phyloP scores from a whole-genome alignment of 495 filamentous ascomycete genomes.

The Aspergillus hancockii region DNA sequence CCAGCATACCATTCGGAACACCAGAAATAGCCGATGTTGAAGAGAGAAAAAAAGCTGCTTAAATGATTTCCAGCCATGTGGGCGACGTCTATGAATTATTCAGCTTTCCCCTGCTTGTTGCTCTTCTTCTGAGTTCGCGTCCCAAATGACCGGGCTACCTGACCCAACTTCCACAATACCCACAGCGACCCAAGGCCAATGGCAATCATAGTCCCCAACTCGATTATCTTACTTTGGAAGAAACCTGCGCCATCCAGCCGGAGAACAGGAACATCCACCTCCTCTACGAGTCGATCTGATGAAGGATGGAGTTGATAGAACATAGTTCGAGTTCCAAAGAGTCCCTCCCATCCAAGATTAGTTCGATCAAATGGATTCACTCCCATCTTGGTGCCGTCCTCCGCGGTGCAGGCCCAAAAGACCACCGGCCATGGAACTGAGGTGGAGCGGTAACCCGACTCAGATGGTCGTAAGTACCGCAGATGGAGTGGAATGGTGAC shows the following conservation, averaged over 20 bases:
- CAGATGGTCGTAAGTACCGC: conserved; percentile 69
- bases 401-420: conserved; percentile 88
- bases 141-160: conserved; percentile 35
- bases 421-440: conserved; percentile 73
- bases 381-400: conserved; percentile 71
- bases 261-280: conserved; percentile 75
- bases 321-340: conserved; percentile 77
- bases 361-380: conserved; percentile 83
- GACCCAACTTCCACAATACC: conserved; percentile 66
- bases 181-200: conserved; percentile 74
- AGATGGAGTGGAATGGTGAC: conserved; percentile 83
- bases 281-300: conserved; percentile 53
- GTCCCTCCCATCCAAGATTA: conserved; percentile 81
- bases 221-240: conserved; percentile 58
- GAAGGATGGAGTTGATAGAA: conserved; percentile 82
- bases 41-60: neutral
- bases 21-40: neutral
- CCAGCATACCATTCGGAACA: neutral
- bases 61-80: neutral
- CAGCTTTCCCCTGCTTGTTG: conserved; percentile 40
- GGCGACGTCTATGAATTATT: conserved; percentile 20
- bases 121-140: conserved; percentile 11
- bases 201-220: conserved; percentile 66
- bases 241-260: conserved; percentile 42
- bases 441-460: conserved; percentile 47